Conservation (phyloP, 345 rosid genomes). For the Eutrema heterophyllum region DNA sequence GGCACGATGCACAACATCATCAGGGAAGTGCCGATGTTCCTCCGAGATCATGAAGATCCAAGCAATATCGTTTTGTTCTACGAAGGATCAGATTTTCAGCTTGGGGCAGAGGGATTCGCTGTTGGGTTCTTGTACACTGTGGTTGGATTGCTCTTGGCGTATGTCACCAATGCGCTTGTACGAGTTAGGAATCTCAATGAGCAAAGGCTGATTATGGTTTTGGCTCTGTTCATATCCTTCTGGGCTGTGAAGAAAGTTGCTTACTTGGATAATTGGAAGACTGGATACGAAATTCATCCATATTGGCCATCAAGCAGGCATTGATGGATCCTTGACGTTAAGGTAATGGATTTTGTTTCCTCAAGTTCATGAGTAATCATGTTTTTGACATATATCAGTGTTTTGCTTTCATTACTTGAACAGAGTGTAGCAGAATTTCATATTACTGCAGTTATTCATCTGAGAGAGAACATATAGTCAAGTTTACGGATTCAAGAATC, state of each 20-base stretch:
- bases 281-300: constrained; percentile 59
- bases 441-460: background rate
- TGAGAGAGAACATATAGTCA: background rate
- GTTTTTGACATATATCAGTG: background rate
- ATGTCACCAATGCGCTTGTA: constrained; percentile 54
- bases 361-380: background rate
- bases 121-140: constrained; percentile 71
- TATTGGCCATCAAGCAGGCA: constrained; percentile 66
- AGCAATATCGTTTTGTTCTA: constrained; percentile 56
- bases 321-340: background rate
- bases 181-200: constrained; percentile 40
- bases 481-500: background rate
- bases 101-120: constrained; percentile 71
- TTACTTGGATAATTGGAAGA: constrained; percentile 81
- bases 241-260: constrained; percentile 69
- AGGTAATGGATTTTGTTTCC: background rate
- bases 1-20: constrained; percentile 76
- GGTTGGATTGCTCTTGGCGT: constrained; percentile 65
- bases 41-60: constrained; percentile 46
- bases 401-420: background rate
- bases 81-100: constrained; percentile 66
- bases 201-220: constrained; percentile 49
- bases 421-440: background rate
- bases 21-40: constrained; percentile 58
- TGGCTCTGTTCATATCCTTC: constrained; percentile 46